These are phyloP conservation scores for Colletotrichum abscissum DNA, from an alignment of 2,329 filamentous ascomycete species.

Conservation along the genomic window DNA sequence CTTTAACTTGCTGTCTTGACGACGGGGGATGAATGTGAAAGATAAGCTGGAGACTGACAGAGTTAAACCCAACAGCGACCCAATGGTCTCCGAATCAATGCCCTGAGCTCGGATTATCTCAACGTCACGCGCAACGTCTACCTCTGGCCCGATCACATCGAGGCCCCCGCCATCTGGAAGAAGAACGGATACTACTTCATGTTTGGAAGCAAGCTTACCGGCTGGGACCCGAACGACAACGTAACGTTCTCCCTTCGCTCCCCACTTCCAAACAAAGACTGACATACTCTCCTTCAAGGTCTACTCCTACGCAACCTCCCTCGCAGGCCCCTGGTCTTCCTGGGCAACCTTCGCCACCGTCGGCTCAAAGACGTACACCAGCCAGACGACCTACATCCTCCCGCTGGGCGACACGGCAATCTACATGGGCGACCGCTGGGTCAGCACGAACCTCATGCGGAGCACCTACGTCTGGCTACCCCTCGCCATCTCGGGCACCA, in stretches of 20 bases:
- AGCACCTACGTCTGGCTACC: slow-evolving; percentile 76
- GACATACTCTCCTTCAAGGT: slow-evolving; percentile 39
- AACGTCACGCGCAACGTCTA: slow-evolving; percentile 61
- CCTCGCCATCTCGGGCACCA: slow-evolving; percentile 62
- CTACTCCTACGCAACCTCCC: slow-evolving; percentile 67
- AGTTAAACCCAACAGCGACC: slow-evolving; percentile 8
- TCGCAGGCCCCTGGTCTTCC: slow-evolving; percentile 69
- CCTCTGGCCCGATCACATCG: slow-evolving; percentile 64
- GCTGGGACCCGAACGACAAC: slow-evolving; percentile 74
- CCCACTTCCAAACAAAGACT: neutral
- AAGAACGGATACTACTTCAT: slow-evolving; percentile 71
- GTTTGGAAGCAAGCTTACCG: slow-evolving; percentile 69
- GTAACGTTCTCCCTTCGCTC: slow-evolving; percentile 40
- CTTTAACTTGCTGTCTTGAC: neutral
- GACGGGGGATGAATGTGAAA: neutral
- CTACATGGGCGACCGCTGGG: slow-evolving; percentile 78
- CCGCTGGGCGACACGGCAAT: slow-evolving; percentile 56
- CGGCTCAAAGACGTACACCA: slow-evolving; percentile 68
- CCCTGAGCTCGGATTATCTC: slow-evolving; percentile 67
- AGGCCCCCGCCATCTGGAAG: slow-evolving; percentile 73
- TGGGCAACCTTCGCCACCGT: slow-evolving; percentile 69
- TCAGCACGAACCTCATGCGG: slow-evolving; percentile 65
- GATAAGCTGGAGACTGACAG: neutral
- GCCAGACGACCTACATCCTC: slow-evolving; percentile 71
- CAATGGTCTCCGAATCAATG: slow-evolving; percentile 58